phyloP scores from a whole-genome alignment of 2,329 filamentous ascomycete species.

The Onygena corvina region DNA sequence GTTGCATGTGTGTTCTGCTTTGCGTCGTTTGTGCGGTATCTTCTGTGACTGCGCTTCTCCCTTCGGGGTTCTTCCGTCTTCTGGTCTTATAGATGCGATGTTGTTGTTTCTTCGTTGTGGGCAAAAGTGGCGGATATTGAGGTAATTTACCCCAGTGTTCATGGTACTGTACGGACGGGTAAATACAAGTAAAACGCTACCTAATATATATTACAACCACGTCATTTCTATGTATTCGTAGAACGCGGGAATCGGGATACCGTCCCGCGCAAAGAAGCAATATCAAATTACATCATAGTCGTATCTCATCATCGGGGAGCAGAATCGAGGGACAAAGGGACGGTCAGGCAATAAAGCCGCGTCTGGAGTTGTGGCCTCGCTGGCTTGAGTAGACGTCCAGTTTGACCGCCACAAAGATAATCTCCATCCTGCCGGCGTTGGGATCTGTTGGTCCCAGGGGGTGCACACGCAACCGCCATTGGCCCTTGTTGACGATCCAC shows the following conservation, averaged over 20 bases:
- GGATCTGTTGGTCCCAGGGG: conserved; percentile 22
- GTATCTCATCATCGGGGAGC: too few species aligned
- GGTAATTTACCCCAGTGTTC: too few species aligned
- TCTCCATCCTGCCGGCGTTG: conserved; percentile 47
- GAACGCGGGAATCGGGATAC: neutral
- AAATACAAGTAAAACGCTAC: too few species aligned
- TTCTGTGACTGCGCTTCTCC: neutral
- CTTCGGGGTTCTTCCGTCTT: neutral
- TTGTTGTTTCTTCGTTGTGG: too few species aligned
- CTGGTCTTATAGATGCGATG: too few species aligned
- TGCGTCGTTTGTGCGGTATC: neutral
- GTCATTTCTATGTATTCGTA: neutral
- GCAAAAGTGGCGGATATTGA: too few species aligned
- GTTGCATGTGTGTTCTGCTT: conserved; percentile 7
- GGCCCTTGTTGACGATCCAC: conserved; percentile 57
- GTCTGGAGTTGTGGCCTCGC: conserved; percentile 51
- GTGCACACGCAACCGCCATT: conserved; percentile 61
- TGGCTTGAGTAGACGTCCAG: conserved; percentile 60
- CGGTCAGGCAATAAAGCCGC: conserved; percentile 47
- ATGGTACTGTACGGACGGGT: too few species aligned
- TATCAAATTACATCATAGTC: conserved; percentile 5
- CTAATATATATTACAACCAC: too few species aligned
- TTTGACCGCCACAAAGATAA: conserved; percentile 63
- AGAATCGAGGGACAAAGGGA: too few species aligned
- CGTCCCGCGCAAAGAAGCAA: neutral